These are phyloP conservation scores for Phialocephala sp. DNA, from an alignment of 2,329 filamentous ascomycete genomes.

Conservation along the genomic window DNA sequence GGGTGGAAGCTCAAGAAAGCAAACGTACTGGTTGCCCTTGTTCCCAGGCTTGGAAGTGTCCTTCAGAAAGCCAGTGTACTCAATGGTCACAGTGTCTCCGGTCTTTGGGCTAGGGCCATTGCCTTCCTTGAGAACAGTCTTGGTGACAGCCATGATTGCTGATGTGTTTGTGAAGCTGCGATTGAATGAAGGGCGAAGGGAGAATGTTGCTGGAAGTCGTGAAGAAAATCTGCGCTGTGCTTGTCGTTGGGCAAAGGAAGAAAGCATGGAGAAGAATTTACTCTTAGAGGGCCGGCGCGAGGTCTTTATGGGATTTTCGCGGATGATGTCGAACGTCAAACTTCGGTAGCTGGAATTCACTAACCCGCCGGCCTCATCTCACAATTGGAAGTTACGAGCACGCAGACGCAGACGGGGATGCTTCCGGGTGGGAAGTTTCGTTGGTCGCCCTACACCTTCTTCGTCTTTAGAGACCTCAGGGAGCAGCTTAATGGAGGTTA, in stretches of 20 bases:
- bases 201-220: constrained; percentile 15
- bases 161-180: constrained; percentile 39
- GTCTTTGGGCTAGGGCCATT: constrained; percentile 62
- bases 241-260: constrained; percentile 13
- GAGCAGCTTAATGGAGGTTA: not conserved
- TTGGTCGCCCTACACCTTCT: not conserved
- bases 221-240: constrained; percentile 17
- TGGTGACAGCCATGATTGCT: constrained; percentile 72
- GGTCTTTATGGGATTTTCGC: not conserved
- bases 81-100: constrained; percentile 81
- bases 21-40: constrained; percentile 74
- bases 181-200: constrained; percentile 12
- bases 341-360: constrained; percentile 7
- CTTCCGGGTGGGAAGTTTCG: constrained; percentile 2
- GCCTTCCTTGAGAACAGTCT: constrained; percentile 67
- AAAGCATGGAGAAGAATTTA: constrained; percentile 8
- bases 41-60: constrained; percentile 64
- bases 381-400: not conserved
- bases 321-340: constrained; percentile 1
- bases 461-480: not conserved
- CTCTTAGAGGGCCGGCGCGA: not conserved
- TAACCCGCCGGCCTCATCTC: not conserved
- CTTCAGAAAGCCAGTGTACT: constrained; percentile 90
- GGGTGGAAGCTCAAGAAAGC: constrained; percentile 4
- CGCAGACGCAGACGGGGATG: not conserved